These are phyloP conservation scores for Uncinocarpus reesii DNA, from an alignment of 2,329 filamentous ascomycete species.

Conservation along the genomic window DNA sequence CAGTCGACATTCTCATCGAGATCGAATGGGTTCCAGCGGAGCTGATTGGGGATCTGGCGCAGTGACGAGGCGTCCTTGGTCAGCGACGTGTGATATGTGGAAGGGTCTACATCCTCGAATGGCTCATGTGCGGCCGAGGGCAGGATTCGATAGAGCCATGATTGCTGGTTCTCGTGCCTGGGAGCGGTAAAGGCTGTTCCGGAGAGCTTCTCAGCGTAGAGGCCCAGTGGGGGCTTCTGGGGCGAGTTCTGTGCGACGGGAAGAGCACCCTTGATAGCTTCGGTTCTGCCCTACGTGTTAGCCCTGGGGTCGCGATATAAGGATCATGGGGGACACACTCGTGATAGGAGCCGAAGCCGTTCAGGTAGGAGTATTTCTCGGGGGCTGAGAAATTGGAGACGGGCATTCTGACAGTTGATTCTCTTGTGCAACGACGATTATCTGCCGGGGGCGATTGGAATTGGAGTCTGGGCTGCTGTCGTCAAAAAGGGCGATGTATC, in stretches of 20 bases:
- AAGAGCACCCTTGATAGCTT: conserved; percentile 63
- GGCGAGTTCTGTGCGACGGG: conserved; percentile 71
- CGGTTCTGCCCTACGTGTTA: conserved; percentile 46
- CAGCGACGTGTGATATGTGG: conserved; percentile 39
- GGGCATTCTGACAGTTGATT: conserved; percentile 46
- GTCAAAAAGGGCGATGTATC: neutral
- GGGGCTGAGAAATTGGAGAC: conserved; percentile 52
- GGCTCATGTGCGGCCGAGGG: conserved; percentile 52
- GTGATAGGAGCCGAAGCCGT: conserved; percentile 66
- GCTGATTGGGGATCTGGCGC: conserved; percentile 58
- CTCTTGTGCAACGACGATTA: neutral
- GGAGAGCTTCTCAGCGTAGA: conserved; percentile 73
- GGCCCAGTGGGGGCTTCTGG: conserved; percentile 64
- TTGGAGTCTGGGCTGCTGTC: neutral
- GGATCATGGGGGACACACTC: conserved; percentile 46
- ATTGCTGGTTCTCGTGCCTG: conserved; percentile 57
- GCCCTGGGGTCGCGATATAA: neutral
- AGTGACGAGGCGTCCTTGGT: conserved; percentile 39
- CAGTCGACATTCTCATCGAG: conserved; percentile 58
- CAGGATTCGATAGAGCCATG: conserved; percentile 62
- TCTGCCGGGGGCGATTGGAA: neutral
- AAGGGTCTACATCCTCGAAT: conserved; percentile 37
- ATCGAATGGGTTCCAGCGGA: conserved; percentile 71
- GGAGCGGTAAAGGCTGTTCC: conserved; percentile 63
- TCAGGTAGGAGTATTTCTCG: conserved; percentile 66